A percentile compares a stretch with the other conserved stretches of the same genome.
phyloP scores from a whole-genome alignment of 768 basidiomycete species.

The Xerocomellus amylosporus region DNA sequence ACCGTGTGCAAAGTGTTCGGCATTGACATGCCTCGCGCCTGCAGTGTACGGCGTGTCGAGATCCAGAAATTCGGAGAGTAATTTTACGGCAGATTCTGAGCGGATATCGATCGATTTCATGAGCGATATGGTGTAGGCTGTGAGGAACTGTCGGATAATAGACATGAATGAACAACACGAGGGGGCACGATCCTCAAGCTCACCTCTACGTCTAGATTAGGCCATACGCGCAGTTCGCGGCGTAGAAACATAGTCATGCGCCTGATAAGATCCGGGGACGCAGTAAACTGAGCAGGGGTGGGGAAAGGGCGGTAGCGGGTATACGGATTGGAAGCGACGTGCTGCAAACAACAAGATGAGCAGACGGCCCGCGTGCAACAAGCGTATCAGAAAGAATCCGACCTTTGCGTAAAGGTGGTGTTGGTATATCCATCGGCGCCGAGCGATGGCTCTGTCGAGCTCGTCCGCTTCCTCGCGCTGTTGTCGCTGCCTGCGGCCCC shows the following conservation, averaged over 20 bases:
- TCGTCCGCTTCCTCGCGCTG: constrained; percentile 61
- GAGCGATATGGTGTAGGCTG: constrained; percentile 81
- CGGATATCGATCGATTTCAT: constrained; percentile 94
- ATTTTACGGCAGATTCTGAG: constrained; percentile 79
- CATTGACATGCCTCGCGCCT: constrained; percentile 60
- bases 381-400: constrained; percentile 17
- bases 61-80: constrained; percentile 87
- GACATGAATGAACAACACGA: constrained; percentile 17
- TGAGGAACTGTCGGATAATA: constrained; percentile 65
- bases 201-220: constrained; percentile 86
- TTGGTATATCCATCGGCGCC: constrained; percentile 76
- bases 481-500: constrained; percentile 53
- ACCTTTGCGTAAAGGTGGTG: constrained; percentile 86
- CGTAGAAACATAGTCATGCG: constrained; percentile 80
- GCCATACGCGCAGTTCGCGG: constrained; percentile 86
- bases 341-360: constrained; percentile 45
- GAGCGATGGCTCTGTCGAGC: constrained; percentile 70
- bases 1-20: constrained; percentile 96
- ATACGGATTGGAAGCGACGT: constrained; percentile 83
- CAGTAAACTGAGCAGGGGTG: constrained; percentile 78
- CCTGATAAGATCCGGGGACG: constrained; percentile 69
- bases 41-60: constrained; percentile 58
- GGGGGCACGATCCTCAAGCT: constrained; percentile 18
- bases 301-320: constrained; percentile 90
- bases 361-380: background rate